Conservation (phyloP, 768 basidiomycete genomes). For the Leccinum imitatum region DNA sequence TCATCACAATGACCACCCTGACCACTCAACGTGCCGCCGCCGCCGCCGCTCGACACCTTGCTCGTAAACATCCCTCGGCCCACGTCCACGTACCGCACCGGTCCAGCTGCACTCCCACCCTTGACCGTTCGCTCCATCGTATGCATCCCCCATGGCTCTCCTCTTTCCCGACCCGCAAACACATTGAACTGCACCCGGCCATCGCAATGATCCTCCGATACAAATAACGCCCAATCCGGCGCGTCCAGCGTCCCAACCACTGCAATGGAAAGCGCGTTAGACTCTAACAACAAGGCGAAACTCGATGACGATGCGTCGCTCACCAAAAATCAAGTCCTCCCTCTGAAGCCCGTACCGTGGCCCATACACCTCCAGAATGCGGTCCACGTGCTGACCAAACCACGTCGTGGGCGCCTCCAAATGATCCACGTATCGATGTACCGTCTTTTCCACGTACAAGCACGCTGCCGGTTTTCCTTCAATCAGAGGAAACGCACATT, state of each 20-base stretch:
- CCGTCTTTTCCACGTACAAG: slow-evolving; percentile 66
- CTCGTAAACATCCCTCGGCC: slow-evolving; percentile 40
- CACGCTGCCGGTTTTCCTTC: slow-evolving; percentile 66
- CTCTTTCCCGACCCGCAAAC: slow-evolving; percentile 45
- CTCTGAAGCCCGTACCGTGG: slow-evolving; percentile 46
- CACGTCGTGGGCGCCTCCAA: slow-evolving; percentile 66
- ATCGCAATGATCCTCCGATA: slow-evolving; percentile 68
- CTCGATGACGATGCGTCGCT: not conserved
- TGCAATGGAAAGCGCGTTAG: slow-evolving; percentile 15
- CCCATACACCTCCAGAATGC: slow-evolving; percentile 57
- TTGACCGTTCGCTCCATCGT: slow-evolving; percentile 52
- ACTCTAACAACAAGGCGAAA: not conserved
- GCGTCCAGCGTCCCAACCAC: slow-evolving; percentile 73
- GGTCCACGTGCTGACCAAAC: slow-evolving; percentile 69
- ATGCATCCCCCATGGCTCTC: slow-evolving; percentile 75
- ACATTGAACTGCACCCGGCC: slow-evolving; percentile 52
- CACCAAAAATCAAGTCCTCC: slow-evolving; percentile 58
- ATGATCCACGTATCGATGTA: slow-evolving; percentile 65
- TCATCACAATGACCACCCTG: slow-evolving; percentile 22
- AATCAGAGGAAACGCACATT: slow-evolving; percentile 60
- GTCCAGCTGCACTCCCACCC: slow-evolving; percentile 40
- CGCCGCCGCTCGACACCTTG: slow-evolving; percentile 48
- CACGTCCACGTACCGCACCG: slow-evolving; percentile 46
- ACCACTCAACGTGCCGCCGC: slow-evolving; percentile 5
- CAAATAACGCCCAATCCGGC: slow-evolving; percentile 71